Evolutionary conservation across 257 asterid species (phyloP).

Genomic region (Solanum pimpinellifolium): DNA sequence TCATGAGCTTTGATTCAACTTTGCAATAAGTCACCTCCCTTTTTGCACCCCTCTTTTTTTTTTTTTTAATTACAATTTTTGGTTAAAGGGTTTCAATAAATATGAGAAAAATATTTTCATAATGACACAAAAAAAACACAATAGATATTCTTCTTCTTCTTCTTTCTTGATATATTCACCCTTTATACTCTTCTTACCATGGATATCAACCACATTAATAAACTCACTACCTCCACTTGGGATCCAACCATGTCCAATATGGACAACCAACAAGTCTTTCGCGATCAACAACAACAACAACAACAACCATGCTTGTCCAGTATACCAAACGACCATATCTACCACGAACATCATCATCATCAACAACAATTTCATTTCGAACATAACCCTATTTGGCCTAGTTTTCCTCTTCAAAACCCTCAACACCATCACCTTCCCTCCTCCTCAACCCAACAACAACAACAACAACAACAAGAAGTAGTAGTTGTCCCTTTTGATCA

Average conservation of each 20-base stretch:
- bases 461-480: neutral
- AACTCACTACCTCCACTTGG: conserved; percentile 18
- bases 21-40: neutral
- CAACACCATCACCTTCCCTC: conserved; percentile 7
- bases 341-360: conserved; percentile 3
- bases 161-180: neutral
- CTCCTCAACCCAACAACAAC: neutral
- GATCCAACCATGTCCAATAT: conserved; percentile 17
- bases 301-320: neutral
- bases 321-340: neutral
- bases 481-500: neutral
- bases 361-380: conserved; percentile 3
- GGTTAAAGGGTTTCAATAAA: neutral
- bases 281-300: neutral
- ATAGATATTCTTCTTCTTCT: neutral
- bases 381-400: conserved; percentile 27
- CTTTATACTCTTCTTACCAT: conserved; percentile 1
- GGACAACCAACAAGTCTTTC: conserved; percentile 7
- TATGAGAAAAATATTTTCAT: neutral
- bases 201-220: conserved; percentile 34
- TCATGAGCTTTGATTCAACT: neutral
- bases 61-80: neutral
- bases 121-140: neutral
- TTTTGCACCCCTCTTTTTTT: neutral
- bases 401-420: conserved; percentile 5